These are phyloP conservation scores for Ustilago cynodontis DNA, from an alignment of 1,284 basidiomycete genomes.

Conservation along the genomic window DNA sequence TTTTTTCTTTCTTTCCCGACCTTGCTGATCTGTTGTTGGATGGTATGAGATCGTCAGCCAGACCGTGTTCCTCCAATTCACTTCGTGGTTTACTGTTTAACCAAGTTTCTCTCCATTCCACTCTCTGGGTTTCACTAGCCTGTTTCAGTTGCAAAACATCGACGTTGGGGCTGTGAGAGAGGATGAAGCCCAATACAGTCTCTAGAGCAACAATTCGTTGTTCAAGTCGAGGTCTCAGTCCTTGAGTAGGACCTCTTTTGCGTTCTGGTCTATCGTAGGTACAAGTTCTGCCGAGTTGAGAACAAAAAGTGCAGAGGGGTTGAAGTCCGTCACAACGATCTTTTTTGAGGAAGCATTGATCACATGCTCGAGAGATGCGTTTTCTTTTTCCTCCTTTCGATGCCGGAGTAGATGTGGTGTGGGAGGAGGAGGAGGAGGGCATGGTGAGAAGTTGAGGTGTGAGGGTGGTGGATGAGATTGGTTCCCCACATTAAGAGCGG, in stretches of 20 bases:
- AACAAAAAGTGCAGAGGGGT: slow-evolving; percentile 39
- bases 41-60: slow-evolving; percentile 13
- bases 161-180: not conserved
- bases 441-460: not conserved
- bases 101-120: slow-evolving; percentile 17
- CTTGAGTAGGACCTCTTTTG: slow-evolving; percentile 44
- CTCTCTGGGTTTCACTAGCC: not conserved
- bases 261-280: slow-evolving; percentile 48
- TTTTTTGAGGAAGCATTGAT: slow-evolving; percentile 52
- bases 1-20: not conserved
- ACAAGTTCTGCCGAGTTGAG: slow-evolving; percentile 17
- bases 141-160: not conserved
- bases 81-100: not conserved
- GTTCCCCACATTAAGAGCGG: no score
- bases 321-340: slow-evolving; percentile 42
- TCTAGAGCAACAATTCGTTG: slow-evolving; percentile 28
- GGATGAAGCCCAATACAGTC: slow-evolving; percentile 27
- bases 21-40: not conserved
- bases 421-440: not conserved
- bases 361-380: slow-evolving; percentile 51
- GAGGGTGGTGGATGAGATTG: not conserved
- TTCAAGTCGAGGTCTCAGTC: slow-evolving; percentile 37
- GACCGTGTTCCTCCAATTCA: slow-evolving; percentile 1
- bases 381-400: slow-evolving; percentile 25
- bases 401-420: not conserved